These are phyloP conservation scores for Coniochaeta sp. DNA, from an alignment of 2,329 filamentous ascomycete species.

Conservation along the genomic window DNA sequence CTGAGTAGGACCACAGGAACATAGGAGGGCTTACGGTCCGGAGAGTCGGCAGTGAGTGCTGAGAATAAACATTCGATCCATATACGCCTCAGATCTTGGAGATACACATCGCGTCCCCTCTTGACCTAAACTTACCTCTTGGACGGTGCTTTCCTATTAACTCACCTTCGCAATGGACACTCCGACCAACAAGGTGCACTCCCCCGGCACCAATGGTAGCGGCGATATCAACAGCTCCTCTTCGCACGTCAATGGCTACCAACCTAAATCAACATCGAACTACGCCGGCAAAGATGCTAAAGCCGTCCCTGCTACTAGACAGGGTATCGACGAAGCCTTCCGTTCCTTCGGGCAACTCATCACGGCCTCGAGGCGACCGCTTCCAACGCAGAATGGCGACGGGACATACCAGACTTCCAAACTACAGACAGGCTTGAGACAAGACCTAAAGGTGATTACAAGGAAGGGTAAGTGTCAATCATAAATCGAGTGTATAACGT, in stretches of 20 bases:
- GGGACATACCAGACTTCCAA: conserved; percentile 46
- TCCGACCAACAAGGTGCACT: neutral
- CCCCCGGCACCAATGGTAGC: conserved; percentile 1
- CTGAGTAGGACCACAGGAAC: neutral
- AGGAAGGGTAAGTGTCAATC: conserved; percentile 27
- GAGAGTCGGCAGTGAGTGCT: neutral
- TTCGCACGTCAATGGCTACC: neutral
- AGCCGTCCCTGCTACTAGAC: conserved; percentile 18
- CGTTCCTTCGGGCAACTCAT: conserved; percentile 25
- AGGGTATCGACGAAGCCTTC: conserved; percentile 25
- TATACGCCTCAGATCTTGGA: no score
- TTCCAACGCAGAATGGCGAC: conserved; percentile 55
- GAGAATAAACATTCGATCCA: neutral
- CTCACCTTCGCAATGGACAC: neutral
- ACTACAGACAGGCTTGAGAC: conserved; percentile 41
- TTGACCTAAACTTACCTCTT: neutral
- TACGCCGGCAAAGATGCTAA: conserved; percentile 13
- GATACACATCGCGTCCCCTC: no score
- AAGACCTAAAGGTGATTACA: conserved; percentile 51
- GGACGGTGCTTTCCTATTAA: neutral
- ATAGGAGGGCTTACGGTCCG: neutral
- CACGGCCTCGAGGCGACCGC: conserved; percentile 48
- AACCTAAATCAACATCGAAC: neutral
- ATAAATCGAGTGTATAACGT: neutral
- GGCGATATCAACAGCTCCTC: conserved; percentile 1